These are phyloP conservation scores for Pseudogymnoascus sp. DNA, from an alignment of 2,329 filamentous ascomycete genomes.

Conservation along the genomic window DNA sequence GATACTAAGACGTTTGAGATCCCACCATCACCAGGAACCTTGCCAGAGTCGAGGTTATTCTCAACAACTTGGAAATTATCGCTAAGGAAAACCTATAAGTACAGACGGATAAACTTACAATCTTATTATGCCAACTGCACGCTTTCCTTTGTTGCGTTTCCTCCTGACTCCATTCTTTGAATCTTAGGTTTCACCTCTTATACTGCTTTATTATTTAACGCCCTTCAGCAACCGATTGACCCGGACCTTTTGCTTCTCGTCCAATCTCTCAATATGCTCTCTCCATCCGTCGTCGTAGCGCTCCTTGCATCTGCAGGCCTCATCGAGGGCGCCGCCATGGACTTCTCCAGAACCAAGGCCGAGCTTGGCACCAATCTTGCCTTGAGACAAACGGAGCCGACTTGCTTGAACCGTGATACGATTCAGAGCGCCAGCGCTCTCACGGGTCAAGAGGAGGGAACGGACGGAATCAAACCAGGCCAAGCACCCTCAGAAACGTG, in stretches of 20 bases:
- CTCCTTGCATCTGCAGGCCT: neutral
- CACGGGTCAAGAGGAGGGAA: neutral
- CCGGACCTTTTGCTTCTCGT: neutral
- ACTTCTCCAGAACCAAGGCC: neutral
- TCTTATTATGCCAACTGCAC: neutral
- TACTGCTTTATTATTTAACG: neutral
- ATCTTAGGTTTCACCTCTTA: neutral
- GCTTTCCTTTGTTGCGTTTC: neutral
- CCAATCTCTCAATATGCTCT: neutral
- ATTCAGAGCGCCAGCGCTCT: neutral
- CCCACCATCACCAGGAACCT: neutral
- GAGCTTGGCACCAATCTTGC: neutral
- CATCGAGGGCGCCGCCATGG: neutral
- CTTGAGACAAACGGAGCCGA: neutral
- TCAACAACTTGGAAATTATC: neutral
- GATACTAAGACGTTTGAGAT: neutral
- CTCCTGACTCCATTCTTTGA: neutral
- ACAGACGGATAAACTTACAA: neutral
- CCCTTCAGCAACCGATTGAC: neutral
- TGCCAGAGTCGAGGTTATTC: neutral
- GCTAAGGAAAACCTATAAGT: neutral
- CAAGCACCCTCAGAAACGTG: conserved; percentile 39
- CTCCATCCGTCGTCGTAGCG: neutral
- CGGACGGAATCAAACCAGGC: conserved; percentile 15
- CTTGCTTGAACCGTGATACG: neutral